Evolutionary conservation across 73 alveolate genomes (phyloP), one percentile per base, ranked within the genome.

Genomic region (Tetrahymena thermophila): DNA sequence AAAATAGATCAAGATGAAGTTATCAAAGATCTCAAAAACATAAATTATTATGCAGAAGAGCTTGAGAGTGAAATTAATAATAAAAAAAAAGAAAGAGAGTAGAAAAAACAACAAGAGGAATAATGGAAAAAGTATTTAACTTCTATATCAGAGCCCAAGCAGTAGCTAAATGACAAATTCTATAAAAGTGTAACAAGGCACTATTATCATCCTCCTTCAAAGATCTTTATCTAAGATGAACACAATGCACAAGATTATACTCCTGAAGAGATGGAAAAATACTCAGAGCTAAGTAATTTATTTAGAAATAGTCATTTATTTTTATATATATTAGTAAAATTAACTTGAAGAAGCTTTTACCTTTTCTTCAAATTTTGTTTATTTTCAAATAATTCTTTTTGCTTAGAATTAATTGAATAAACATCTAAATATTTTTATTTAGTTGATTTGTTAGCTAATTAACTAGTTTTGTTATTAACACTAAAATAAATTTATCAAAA

Each of bases 181-280:
- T 42, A 34, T 15, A 28, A 85, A 85, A 31, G 31, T 31, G 35
- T 38, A 23, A 38, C 94, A 40, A 95, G 97, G 55, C 97, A 95
- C 50, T 37, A 34, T 15, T 95, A 71, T 55, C 97, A 95, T 89
- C 97, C 97, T n/a, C 83, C 97, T 0, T 85, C 97, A 17, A 95
- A 95, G 25, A 21, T 95, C 19, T 56, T 95, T 42, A 56, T 95
- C 38, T 55, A 95, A 28, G 94, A 95, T 42, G 94, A 95, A 17
- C 56, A 55, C 15, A 94, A 95, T 35, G 71, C 84, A 44, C 83
- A 95, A 35, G 95, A 95, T 21, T 43, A 43, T 55, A 93, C 89
- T 71, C 40, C 89, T 1, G 89, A 71, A 31, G 89, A 71, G 17
- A 25, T 71, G 89, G 40, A 71, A 71, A 71, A 71, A 31, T 25